Conservation (phyloP, 306 rosid species). For the Castanea sativa region DNA sequence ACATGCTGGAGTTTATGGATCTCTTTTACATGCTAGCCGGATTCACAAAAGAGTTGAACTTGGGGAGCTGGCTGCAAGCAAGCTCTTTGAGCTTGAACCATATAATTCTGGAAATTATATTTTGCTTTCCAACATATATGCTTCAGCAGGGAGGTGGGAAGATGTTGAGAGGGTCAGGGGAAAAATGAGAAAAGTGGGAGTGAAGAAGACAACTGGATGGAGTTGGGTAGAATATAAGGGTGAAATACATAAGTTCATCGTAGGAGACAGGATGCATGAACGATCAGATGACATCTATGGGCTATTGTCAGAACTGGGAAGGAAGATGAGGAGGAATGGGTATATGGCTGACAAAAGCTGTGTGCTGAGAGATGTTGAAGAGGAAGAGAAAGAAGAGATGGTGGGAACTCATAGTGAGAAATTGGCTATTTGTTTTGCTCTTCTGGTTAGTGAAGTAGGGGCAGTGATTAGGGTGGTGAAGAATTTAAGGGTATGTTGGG, state of each 20-base stretch:
- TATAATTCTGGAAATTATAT: constrained; percentile 55
- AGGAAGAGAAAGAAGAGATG: constrained; percentile 54
- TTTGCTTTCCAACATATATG: constrained; percentile 66
- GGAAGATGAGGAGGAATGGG: constrained; percentile 38
- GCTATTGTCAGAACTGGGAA: constrained; percentile 27
- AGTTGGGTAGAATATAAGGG: constrained; percentile 60
- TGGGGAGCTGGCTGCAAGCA: constrained; percentile 60
- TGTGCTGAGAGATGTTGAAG: constrained; percentile 51
- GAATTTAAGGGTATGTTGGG: constrained; percentile 41
- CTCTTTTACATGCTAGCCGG: constrained; percentile 58
- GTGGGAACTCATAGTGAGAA: constrained; percentile 55
- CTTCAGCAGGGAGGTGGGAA: constrained; percentile 60
- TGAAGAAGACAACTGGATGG: constrained; percentile 52
- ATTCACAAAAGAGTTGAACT: constrained; percentile 52
- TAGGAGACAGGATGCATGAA: constrained; percentile 43
- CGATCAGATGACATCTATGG: constrained; percentile 36
- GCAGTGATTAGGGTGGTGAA: constrained; percentile 38
- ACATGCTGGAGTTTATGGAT: constrained; percentile 68
- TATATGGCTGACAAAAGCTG: constrained; percentile 38
- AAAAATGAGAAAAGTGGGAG: constrained; percentile 44
- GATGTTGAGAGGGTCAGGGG: constrained; percentile 58
- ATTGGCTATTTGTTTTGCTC: constrained; percentile 48
- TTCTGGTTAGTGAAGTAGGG: constrained; percentile 33
- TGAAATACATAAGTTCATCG: constrained; percentile 41
- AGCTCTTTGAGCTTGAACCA: constrained; percentile 63